Percentiles rank a stretch among this genome's conserved stretches.
Evolutionary conservation across 768 basidiomycete species (phyloP).

Genomic region (Rubroboletus pulcherrimus): DNA sequence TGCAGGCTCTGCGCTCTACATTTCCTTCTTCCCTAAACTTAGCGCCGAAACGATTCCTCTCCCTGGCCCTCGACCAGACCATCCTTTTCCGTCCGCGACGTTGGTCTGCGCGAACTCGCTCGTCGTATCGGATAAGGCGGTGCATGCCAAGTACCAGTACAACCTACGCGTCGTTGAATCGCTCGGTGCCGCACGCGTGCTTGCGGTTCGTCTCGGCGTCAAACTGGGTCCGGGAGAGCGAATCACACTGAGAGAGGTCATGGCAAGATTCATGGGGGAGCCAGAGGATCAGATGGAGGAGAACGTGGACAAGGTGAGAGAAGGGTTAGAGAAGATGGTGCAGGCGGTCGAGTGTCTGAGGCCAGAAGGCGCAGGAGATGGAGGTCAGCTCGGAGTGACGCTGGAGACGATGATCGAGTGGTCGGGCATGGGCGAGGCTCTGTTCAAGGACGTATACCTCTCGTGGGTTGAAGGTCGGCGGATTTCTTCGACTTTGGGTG

Average conservation of each 20-base stretch:
- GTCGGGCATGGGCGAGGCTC: conserved; percentile 50
- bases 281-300: conserved; percentile 36
- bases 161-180: conserved; percentile 93
- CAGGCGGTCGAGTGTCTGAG: conserved; percentile 51
- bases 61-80: conserved; percentile 33
- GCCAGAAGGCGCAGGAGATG: conserved; percentile 34
- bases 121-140: conserved; percentile 75
- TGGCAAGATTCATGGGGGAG: conserved; percentile 54
- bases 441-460: conserved; percentile 66
- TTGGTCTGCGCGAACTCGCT: conserved; percentile 49
- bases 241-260: conserved; percentile 64
- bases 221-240: conserved; percentile 37
- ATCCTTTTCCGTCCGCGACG: conserved; percentile 24
- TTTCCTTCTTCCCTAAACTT: conserved; percentile 77
- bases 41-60: conserved; percentile 64
- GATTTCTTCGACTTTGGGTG: background rate
- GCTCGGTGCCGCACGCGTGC: conserved; percentile 70
- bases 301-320: conserved; percentile 42
- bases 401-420: conserved; percentile 70
- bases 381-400: conserved; percentile 58
- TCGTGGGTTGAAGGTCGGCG: conserved; percentile 75
- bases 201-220: conserved; percentile 58
- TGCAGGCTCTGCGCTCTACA: conserved; percentile 68
- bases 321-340: conserved; percentile 45
- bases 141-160: conserved; percentile 73